Evolutionary conservation across 495 filamentous ascomycete species (phyloP), one percentile per base, ranked within the genome.

Genomic region (Penicillium alfredii): DNA sequence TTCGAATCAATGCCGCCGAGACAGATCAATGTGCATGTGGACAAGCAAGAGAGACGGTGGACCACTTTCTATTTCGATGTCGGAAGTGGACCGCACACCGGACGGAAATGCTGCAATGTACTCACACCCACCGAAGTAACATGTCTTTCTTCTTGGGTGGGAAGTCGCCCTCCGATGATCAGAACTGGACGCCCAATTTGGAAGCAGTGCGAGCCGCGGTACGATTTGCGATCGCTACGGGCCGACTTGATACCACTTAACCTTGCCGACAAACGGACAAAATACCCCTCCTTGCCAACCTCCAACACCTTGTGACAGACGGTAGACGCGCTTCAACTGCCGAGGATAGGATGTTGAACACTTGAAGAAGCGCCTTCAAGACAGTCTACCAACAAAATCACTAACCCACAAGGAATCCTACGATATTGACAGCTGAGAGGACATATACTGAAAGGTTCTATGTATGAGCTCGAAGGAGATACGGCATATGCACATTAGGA

Each of bases 21-120:
- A 46, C 35, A 14, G 48, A 51, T 32, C 40, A 44, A 31, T 53
- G 49, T 42, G 40, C 27, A 30, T 66, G 45, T 44, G 54, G 60
- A 27, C 40, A 54, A 40, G 59, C 50, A 42, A 62, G 38, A 45
- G 58, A 66, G 38, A 60, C 47, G 1, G 47, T 53, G 13, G 38
- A 59, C 15, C 55, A 62, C 49, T 61, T 63, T 32, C 50, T 60
- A 12, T 53, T 63, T 35, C 42, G 53, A 51, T 63, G 55, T 43
- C 43, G 18, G 19, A 55, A 47, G 34, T 60, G 44, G 58, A 53
- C 50, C 4, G 27, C 44, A 19, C 30, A 60, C 28, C 49, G 52
- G 44, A 45, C 41, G 38, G 45, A 56, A 43, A 53, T 67, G 40
- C 46, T 61, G 19, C 43, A 55, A 54, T 58, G 34, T 22, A 58